Evolutionary conservation across 164 flowering plant species (phyloP).

Genomic region (Annona cherimola): DNA sequence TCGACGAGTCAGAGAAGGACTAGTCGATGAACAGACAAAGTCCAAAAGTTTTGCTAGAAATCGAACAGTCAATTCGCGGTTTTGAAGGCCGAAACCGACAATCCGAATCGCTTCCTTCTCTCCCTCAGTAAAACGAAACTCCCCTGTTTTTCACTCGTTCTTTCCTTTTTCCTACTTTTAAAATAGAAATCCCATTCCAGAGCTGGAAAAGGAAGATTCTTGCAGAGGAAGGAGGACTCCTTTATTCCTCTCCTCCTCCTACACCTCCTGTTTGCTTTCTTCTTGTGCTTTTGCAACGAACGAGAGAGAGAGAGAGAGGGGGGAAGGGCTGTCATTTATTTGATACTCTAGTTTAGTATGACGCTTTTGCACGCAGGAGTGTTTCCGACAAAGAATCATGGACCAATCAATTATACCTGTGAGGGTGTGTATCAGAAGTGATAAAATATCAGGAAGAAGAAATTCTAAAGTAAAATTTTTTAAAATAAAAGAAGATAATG

Average conservation of each 20-base stretch:
- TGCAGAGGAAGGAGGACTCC: neutral
- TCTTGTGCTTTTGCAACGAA: too few relatives aligned
- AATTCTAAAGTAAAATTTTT: too few relatives aligned
- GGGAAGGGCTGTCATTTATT: too few relatives aligned
- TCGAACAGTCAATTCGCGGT: neutral
- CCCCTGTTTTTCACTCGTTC: neutral
- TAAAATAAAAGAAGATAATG: too few relatives aligned
- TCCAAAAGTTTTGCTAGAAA: neutral
- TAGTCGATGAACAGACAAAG: neutral
- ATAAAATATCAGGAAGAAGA: too few relatives aligned
- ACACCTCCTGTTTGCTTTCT: too few relatives aligned
- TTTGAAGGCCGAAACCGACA: conserved; percentile 5
- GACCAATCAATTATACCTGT: too few relatives aligned
- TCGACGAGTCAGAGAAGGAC: neutral
- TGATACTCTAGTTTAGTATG: too few relatives aligned
- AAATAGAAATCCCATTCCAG: neutral
- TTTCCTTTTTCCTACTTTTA: neutral
- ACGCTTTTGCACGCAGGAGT: too few relatives aligned
- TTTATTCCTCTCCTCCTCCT: neutral
- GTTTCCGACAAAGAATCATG: too few relatives aligned
- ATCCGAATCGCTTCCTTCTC: neutral
- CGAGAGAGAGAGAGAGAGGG: too few relatives aligned
- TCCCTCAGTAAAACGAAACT: neutral
- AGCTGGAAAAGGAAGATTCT: neutral
- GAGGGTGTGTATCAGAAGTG: too few relatives aligned